Evolutionary conservation across 1,284 basidiomycete genomes (phyloP), one percentile per base, ranked within the genome.

Genomic region (Microbotryomycetes sp.): DNA sequence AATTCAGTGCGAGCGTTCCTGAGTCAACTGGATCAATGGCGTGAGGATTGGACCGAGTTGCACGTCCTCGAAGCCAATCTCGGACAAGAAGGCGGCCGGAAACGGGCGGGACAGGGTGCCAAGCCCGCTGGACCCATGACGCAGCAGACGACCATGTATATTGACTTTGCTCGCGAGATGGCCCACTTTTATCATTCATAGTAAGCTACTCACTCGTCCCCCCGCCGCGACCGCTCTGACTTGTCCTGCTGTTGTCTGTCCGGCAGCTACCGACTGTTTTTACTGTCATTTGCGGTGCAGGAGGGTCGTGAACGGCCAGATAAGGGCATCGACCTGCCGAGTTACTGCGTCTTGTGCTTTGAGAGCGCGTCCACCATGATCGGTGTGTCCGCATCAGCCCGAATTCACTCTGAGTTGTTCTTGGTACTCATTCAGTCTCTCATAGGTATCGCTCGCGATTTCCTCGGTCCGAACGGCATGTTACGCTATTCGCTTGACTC

Each of bases 201-300:
- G 58, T 63, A n/a, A 29, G 54, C 41, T 29, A 11, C 23, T 26
- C 6, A 5, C 28, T 13, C 24, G 26, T 52, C n/a, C 6, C 7
- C 11, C 4, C 24, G n/a, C 23, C 29, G 4, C 7, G 5, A 27
- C n/a, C 13, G 23, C 27, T 13, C 1, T 6, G 15, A 52, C 50
- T 52, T 13, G 29, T 28, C 24, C n/a, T 11, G 21, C 15, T 69
- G 72, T 24, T 63, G 73, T 9, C 62, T 74, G 13, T 11, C 28
- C 4, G 29, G 23, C 56, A 63, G 61, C 59, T 68, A 68, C 45
- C 61, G 67, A 24, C 58, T 68, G 15, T 68, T 70, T 51, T 66
- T 76, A 59, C 75, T 76, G 60, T 75, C 74, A 15, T 77, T 77
- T 57, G 75, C 75, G 0, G 61, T 77, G 24, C 76, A 77, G 61